Conservation (phyloP, 805 yeast species). For the Monosporozyma servazzii region DNA sequence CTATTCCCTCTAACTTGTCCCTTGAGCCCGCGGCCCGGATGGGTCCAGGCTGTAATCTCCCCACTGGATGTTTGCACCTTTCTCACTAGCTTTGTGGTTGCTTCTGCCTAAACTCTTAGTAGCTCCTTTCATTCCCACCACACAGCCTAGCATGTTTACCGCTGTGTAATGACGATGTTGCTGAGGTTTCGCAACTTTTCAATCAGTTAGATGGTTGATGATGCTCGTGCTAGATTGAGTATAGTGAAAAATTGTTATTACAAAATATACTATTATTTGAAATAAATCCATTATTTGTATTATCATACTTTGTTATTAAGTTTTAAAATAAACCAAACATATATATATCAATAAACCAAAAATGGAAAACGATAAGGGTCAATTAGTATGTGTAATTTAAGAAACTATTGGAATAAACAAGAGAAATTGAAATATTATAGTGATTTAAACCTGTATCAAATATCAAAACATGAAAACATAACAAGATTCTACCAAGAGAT, state of each 20-base stretch:
- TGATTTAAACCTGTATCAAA: neutral
- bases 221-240: neutral
- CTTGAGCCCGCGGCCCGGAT: too few species aligned
- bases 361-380: constrained; percentile 99
- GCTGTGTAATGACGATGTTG: neutral
- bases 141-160: neutral
- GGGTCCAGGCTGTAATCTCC: neutral
- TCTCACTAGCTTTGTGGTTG: neutral
- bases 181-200: neutral
- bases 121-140: neutral
- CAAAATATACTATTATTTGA: neutral
- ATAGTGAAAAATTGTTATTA: neutral
- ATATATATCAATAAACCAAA: constrained; percentile 36
- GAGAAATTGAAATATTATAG: neutral
- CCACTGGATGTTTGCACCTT: neutral
- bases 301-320: neutral
- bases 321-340: neutral
- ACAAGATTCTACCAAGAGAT: too few species aligned
- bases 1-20: too few species aligned
- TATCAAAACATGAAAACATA: neutral
- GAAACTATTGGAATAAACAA: neutral
- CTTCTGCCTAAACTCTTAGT: neutral
- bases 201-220: neutral
- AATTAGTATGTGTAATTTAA: constrained; percentile 65
- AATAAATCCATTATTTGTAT: neutral